Conservation (phyloP, 345 rosid species). For the Bruguiera gymnorhiza region DNA sequence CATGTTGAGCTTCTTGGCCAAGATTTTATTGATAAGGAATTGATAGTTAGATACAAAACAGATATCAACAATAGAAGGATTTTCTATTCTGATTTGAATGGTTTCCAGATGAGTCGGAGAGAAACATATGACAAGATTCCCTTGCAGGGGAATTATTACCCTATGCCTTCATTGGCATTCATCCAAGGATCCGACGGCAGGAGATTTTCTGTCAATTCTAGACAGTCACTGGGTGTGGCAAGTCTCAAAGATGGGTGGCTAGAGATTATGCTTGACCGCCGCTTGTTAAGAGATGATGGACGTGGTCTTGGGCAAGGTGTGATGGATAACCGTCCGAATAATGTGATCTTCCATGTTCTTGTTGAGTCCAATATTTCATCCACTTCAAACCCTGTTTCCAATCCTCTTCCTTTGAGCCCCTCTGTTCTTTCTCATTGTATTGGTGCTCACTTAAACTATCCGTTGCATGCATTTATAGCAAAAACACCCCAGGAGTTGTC, state of each 20-base stretch:
- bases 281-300: constrained; percentile 77
- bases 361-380: constrained; percentile 64
- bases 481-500: constrained; percentile 71
- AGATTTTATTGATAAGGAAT: constrained; percentile 70
- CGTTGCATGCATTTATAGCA: constrained; percentile 70
- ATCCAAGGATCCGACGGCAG: constrained; percentile 78
- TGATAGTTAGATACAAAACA: constrained; percentile 82
- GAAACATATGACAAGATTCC: constrained; percentile 96
- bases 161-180: constrained; percentile 94
- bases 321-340: constrained; percentile 78
- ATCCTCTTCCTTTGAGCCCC: constrained; percentile 56
- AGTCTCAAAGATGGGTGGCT: constrained; percentile 82
- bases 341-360: constrained; percentile 69
- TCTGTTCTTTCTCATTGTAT: constrained; percentile 77
- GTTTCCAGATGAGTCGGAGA: constrained; percentile 97
- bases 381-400: constrained; percentile 38
- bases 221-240: constrained; percentile 83
- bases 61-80: constrained; percentile 57
- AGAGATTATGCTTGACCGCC: constrained; percentile 94
- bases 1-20: constrained; percentile 81
- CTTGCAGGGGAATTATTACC: constrained; percentile 94
- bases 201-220: constrained; percentile 87
- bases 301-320: constrained; percentile 99
- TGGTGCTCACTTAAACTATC: constrained; percentile 80
- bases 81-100: constrained; percentile 91